Evolutionary conservation across 73 alveolate species (phyloP), one percentile per base, ranked within the genome.

Genomic region (Paramecium sonneborni): DNA sequence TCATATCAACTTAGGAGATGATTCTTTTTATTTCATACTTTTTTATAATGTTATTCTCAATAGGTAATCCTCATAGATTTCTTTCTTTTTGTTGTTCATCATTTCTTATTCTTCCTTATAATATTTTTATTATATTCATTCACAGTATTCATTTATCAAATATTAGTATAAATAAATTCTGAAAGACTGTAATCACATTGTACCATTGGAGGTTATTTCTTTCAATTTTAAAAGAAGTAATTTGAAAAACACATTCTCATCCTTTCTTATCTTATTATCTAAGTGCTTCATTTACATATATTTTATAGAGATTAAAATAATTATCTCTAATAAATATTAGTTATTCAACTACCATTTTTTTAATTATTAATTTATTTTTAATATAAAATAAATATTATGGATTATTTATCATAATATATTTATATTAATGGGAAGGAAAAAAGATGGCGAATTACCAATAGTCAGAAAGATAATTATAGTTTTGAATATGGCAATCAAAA

Each of bases 361-460:
- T 35, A 70, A 14, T 34, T 14, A 70, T 9, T 14, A 70, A 35
- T 30, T 18, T 62, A 72, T 35, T 28, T 72, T 30, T 24, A 18
- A 23, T 67, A 52, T 52, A 52, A 26, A 26, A 30, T 12, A 11
- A 32, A 34, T 32, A 32, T 72, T 12, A 79, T 79, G 88, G 88
- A 79, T 32, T 35, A 11, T 5, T 35, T 72, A 6, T 37, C 86
- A n/a, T 72, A 35, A 35, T 72, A 39, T 88, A 68, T 56, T 32
- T 92, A 12, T 85, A 57, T 92, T 96, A 97, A 21, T 98, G 99
- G 99, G 99, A 99, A 41, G 97, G 97, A 93, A 98, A 98, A 88
- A 94, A 93, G 97, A 94, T 72, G 99, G 99, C 15, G 99, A 97
- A 93, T 95, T 98, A 18, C 97, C 99, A 15, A 82, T 98, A 44